Conservation (phyloP, 2,329 filamentous ascomycete genomes). For the Aspergillus sp. region DNA sequence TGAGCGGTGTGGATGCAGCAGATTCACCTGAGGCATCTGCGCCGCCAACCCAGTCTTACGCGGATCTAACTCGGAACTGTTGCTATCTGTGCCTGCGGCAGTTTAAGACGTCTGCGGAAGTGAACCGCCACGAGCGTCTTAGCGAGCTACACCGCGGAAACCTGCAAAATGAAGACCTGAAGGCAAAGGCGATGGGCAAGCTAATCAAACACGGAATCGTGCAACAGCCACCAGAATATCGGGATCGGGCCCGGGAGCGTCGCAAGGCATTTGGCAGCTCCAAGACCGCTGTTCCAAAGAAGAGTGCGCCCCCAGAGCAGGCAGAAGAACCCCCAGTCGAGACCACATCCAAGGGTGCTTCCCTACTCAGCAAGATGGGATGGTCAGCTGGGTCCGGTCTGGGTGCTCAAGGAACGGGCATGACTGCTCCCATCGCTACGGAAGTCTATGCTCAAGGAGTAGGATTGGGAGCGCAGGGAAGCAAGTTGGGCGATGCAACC, state of each 20-base stretch:
- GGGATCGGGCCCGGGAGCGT: conserved; percentile 48
- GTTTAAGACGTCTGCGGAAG: conserved; percentile 55
- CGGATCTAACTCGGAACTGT: conserved; percentile 56
- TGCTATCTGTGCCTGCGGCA: conserved; percentile 63
- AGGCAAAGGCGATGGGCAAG: conserved; percentile 40
- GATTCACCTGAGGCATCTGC: conserved; percentile 22
- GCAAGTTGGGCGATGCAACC: conserved; percentile 49
- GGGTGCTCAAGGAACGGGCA: conserved; percentile 49
- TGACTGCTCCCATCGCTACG: conserved; percentile 47
- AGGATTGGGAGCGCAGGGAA: conserved; percentile 49
- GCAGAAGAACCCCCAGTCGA: conserved; percentile 30
- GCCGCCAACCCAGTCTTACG: conserved; percentile 57
- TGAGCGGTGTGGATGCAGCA: conserved; percentile 28
- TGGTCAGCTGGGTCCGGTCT: conserved; percentile 49
- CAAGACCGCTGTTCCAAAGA: conserved; percentile 18
- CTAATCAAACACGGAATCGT: conserved; percentile 43
- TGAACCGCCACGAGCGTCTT: conserved; percentile 60
- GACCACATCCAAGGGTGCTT: conserved; percentile 48
- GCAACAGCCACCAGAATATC: conserved; percentile 41
- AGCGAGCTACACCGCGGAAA: conserved; percentile 59
- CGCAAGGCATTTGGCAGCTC: conserved; percentile 43
- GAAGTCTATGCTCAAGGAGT: conserved; percentile 52
- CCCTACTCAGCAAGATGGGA: conserved; percentile 52
- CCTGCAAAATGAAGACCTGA: conserved; percentile 50
- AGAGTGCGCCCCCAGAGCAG: conserved; percentile 25